Base-by-base conservation (phyloP, 441 rosid species). In the Syzygium syzygioides region DNA sequence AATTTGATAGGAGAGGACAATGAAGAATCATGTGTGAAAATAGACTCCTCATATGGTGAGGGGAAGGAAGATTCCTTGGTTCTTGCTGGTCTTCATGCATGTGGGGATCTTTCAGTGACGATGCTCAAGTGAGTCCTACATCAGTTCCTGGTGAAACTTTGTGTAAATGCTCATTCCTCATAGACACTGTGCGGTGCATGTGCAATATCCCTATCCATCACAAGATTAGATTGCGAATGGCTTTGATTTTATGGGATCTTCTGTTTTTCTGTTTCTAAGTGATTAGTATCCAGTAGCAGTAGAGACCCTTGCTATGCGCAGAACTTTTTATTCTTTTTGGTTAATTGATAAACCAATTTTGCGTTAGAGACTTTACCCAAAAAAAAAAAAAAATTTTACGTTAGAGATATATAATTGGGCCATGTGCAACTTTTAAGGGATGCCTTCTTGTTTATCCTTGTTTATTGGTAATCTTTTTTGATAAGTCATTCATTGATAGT, bases 61-160 rank as follows among this genome's bases (percentile, higher is more conserved):
- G 92, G 88, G 41, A 85, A 54, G 90, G 86, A 89, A 52, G 89
- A 91, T 86, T 93, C 98, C 86, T 91, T 96, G 88, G 94, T 96
- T 90, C 98, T 97, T 90, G 96, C 99, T 87, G 99, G 99, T 86
- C 96, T 96, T 91, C 99, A 97, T 94, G 99, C 99, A 34, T 97
- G 99, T 86, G 99, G 99, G 34, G 98, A 97, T 94, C 97, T 96
- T 87, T 96, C 99, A n/a, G 97, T 96, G 87, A 96, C 97, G 79
- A 96, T 97, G 98, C 94, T 97, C 87, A 93, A 91, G 99, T 96
- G 91, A 94, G 97, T 94, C 80, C 90, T 62, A 60, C 56, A 59
- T 85, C 59, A 20, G 20, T 85, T 57, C 11, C 17, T 25, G 9
- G 7, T 55, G 45, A 85, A 32, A 85, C 53, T 76, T 76, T 25